Conservation (phyloP, 2,329 filamentous ascomycete species). For the Podosphaera fusca region DNA sequence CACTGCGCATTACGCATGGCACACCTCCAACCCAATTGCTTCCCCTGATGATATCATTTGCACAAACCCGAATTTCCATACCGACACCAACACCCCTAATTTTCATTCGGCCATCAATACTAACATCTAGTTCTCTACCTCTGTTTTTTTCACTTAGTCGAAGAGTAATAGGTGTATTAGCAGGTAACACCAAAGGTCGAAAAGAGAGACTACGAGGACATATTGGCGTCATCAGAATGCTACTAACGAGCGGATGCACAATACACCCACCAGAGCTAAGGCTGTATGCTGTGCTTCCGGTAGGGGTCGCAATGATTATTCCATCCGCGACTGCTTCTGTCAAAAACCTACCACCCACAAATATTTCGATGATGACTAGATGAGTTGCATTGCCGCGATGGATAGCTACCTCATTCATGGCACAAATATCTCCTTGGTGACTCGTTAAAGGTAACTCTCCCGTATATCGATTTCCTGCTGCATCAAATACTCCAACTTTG, state of each 20-base stretch:
- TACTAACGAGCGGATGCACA: conserved; percentile 77
- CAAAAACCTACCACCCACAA: conserved; percentile 67
- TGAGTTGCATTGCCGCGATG: conserved; percentile 81
- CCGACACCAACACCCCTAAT: conserved; percentile 46
- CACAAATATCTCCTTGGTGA: conserved; percentile 24
- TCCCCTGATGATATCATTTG: conserved; percentile 45
- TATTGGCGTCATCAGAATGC: conserved; percentile 77
- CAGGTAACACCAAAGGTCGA: conserved; percentile 68
- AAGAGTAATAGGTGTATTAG: conserved; percentile 64
- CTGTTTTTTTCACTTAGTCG: conserved; percentile 62
- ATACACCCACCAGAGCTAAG: conserved; percentile 84
- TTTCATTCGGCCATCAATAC: conserved; percentile 49
- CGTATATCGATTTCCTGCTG: conserved; percentile 36
- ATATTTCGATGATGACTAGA: conserved; percentile 77
- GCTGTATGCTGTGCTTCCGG: conserved; percentile 85
- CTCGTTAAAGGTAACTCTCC: conserved; percentile 15
- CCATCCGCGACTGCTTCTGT: conserved; percentile 91
- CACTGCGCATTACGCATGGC: conserved; percentile 62
- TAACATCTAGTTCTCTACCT: conserved; percentile 53
- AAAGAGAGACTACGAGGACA: conserved; percentile 84
- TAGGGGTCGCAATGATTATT: conserved; percentile 82
- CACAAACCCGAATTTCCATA: conserved; percentile 71
- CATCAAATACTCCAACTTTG: conserved; percentile 63
- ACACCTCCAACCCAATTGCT: conserved; percentile 50
- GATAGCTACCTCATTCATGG: conserved; percentile 87